These are phyloP conservation scores for Phytopythium ostracodes DNA, from an alignment of 352 stramenopile genomes.

Conservation along the genomic window DNA sequence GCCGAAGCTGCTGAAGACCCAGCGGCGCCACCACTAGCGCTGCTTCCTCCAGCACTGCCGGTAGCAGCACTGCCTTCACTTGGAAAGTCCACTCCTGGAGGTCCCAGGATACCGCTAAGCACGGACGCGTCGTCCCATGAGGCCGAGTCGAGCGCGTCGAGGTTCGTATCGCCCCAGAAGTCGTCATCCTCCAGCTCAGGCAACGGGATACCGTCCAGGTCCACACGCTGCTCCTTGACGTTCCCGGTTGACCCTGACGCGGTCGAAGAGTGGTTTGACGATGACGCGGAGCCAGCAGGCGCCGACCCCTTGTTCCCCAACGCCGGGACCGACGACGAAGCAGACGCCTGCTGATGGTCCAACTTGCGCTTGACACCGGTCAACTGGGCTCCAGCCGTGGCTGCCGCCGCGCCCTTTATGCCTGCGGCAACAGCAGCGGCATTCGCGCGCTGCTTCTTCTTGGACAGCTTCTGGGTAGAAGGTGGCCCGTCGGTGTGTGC, in stretches of 20 bases:
- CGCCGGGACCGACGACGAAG: not conserved
- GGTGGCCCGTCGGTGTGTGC: slow-evolving; percentile 7
- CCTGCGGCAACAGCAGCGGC: slow-evolving; percentile 12
- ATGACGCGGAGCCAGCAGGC: slow-evolving; percentile 1
- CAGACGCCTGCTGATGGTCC: slow-evolving; percentile 29
- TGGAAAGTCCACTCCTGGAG: not conserved
- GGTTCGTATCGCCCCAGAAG: slow-evolving; percentile 86
- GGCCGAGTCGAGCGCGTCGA: slow-evolving; percentile 78
- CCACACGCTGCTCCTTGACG: slow-evolving; percentile 62
- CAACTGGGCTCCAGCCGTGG: slow-evolving; percentile 5
- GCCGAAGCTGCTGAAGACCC: not conserved
- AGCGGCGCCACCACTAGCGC: not conserved
- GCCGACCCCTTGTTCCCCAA: slow-evolving; percentile 19
- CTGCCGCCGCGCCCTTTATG: slow-evolving; percentile 3
- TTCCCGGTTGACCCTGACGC: not conserved
- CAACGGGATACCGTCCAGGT: slow-evolving; percentile 75
- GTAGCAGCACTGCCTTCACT: not conserved
- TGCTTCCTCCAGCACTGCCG: not conserved
- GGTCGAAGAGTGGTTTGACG: not conserved
- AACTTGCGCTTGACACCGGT: slow-evolving; percentile 66
- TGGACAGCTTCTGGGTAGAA: slow-evolving; percentile 35
- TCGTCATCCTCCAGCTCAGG: slow-evolving; percentile 77
- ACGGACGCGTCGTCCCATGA: slow-evolving; percentile 80
- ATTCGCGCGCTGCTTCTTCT: slow-evolving; percentile 54
- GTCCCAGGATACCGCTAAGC: slow-evolving; percentile 56